Percentiles rank a stretch among this genome's conserved stretches.
Conservation (phyloP, 2,329 filamentous ascomycete species). For the Coniochaeta pulveracea region DNA sequence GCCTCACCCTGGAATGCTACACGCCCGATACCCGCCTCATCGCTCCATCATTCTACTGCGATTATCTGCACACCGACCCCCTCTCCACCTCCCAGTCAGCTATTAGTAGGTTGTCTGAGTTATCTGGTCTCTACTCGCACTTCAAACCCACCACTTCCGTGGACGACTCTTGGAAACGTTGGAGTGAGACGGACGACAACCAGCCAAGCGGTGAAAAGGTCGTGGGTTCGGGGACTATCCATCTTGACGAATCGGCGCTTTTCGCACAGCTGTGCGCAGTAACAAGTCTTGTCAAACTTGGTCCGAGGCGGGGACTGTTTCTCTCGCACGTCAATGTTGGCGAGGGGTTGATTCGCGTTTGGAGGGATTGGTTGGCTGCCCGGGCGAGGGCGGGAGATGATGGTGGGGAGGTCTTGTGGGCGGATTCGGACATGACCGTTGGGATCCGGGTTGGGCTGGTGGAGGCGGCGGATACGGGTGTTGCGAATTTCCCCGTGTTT, state of each 20-base stretch:
- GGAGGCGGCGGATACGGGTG: constrained; percentile 27
- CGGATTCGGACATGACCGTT: constrained; percentile 48
- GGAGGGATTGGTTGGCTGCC: constrained; percentile 57
- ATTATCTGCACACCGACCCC: constrained; percentile 52
- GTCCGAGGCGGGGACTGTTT: constrained; percentile 49
- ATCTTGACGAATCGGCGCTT: constrained; percentile 56
- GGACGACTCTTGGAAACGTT: background rate
- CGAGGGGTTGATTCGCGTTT: constrained; percentile 59
- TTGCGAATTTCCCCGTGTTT: constrained; percentile 33
- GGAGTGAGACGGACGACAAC: background rate
- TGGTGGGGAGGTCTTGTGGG: constrained; percentile 49
- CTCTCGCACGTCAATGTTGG: constrained; percentile 53
- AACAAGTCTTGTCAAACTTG: constrained; percentile 56
- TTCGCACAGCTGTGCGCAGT: constrained; percentile 65
- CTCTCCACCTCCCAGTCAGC: constrained; percentile 25
- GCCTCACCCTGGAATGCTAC: constrained; percentile 68
- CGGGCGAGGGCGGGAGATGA: constrained; percentile 33
- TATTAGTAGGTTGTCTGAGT: constrained; percentile 18
- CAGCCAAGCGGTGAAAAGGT: constrained; percentile 19
- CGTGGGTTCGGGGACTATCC: constrained; percentile 45
- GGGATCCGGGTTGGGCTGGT: constrained; percentile 58
- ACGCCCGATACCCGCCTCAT: constrained; percentile 59
- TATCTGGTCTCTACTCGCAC: constrained; percentile 53
- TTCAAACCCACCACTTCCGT: constrained; percentile 51
- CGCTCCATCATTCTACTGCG: constrained; percentile 56